Percentiles rank a stretch among this genome's conserved stretches.
Conservation (phyloP, 2,329 filamentous ascomycete species). For the Scedosporium apiospermum region DNA sequence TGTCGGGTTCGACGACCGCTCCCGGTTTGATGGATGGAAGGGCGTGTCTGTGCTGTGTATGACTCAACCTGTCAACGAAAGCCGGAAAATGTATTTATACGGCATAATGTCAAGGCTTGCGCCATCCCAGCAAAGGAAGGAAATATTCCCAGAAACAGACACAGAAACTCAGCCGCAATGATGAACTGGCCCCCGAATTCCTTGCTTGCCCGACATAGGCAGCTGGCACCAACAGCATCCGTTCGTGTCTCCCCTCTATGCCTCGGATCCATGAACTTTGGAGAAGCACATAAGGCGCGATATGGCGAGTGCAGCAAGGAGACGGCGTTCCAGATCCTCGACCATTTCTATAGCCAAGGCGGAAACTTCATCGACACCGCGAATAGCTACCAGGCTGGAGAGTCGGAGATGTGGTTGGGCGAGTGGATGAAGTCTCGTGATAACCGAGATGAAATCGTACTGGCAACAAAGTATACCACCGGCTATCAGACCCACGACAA, state of each 20-base stretch:
- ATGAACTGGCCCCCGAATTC: constrained; percentile 9
- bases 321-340: constrained; percentile 42
- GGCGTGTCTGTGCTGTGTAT: too few species aligned
- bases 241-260: constrained; percentile 15
- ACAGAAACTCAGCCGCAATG: background rate
- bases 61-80: too few species aligned
- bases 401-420: constrained; percentile 41
- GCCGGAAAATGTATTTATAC: too few species aligned
- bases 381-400: constrained; percentile 37
- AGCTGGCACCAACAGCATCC: constrained; percentile 13
- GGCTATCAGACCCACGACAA: constrained; percentile 24
- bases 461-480: constrained; percentile 38
- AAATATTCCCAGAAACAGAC: background rate
- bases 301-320: constrained; percentile 28
- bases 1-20: too few species aligned
- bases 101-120: too few species aligned
- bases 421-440: constrained; percentile 36
- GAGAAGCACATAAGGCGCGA: constrained; percentile 11
- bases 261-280: constrained; percentile 17
- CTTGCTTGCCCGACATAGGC: constrained; percentile 14
- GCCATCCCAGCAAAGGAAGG: too few species aligned
- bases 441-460: constrained; percentile 36
- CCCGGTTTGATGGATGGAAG: too few species aligned
- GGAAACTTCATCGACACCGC: constrained; percentile 56
- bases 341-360: constrained; percentile 41